phyloP scores from a whole-genome alignment of 495 filamentous ascomycete species.

The Pyrenopolyporus hunteri region DNA sequence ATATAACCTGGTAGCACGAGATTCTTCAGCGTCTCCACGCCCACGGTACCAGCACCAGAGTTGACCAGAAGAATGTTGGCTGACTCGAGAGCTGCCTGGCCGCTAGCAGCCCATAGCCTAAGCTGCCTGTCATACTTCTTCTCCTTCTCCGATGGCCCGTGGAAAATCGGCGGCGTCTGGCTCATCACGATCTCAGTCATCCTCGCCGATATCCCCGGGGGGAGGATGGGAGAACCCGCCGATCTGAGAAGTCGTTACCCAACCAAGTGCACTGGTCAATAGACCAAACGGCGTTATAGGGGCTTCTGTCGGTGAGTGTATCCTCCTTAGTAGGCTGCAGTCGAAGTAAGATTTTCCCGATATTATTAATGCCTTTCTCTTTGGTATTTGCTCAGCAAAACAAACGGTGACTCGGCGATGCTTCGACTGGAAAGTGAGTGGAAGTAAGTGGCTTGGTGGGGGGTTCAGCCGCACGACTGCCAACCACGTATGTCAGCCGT shows the following conservation, averaged over 20 bases:
- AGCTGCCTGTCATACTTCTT: constrained; percentile 96
- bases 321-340: background rate
- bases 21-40: constrained; percentile 95
- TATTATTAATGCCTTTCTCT: background rate
- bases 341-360: background rate
- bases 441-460: background rate
- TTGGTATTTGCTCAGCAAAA: background rate
- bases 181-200: constrained; percentile 57
- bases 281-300: background rate
- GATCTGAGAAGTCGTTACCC: constrained; percentile 18
- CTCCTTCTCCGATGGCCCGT: constrained; percentile 81
- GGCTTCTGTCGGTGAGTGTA: background rate
- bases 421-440: background rate
- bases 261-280: constrained; percentile 1
- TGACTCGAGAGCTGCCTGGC: constrained; percentile 87
- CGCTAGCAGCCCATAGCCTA: constrained; percentile 91
- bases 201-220: constrained; percentile 26
- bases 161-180: constrained; percentile 59
- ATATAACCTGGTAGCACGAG: constrained; percentile 84
- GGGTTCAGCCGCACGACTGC: constrained; percentile 13
- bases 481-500: background rate
- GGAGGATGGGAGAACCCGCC: constrained; percentile 1
- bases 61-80: constrained; percentile 89
- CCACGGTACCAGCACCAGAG: constrained; percentile 79
- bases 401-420: background rate